Evolutionary conservation across 306 rosid species (phyloP).

Genomic region (Begonia fuchsioides): DNA sequence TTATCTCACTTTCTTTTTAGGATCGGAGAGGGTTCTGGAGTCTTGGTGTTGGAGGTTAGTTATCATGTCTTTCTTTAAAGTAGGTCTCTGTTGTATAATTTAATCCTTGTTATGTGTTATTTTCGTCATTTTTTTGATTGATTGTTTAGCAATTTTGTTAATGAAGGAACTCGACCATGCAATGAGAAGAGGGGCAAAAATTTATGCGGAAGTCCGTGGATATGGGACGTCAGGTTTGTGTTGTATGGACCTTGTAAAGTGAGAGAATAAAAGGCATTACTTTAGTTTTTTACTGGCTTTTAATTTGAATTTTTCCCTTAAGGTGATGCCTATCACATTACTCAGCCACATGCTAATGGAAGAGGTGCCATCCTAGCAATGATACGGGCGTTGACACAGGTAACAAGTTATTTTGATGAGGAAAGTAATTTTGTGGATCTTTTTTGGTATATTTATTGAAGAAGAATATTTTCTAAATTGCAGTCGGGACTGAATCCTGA

Average conservation of each 20-base stretch:
- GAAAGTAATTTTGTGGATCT: too few relatives aligned
- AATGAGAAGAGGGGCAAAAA: constrained; percentile 62
- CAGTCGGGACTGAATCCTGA: constrained; percentile 73
- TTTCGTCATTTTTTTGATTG: constrained; percentile 7
- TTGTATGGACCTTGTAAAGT: not conserved
- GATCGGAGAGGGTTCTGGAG: constrained; percentile 85
- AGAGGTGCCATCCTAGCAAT: constrained; percentile 91
- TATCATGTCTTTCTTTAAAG: not conserved
- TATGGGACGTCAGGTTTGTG: constrained; percentile 82
- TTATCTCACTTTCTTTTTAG: constrained; percentile 27
- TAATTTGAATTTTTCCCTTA: constrained; percentile 10
- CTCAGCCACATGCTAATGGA: constrained; percentile 83
- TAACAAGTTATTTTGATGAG: constrained; percentile 6
- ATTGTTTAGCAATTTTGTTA: constrained; percentile 6
- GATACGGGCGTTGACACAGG: constrained; percentile 80
- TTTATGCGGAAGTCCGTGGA: constrained; percentile 85
- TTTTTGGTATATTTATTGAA: not conserved
- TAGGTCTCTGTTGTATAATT: constrained; percentile 1
- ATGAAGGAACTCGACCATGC: constrained; percentile 87
- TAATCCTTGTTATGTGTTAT: too few relatives aligned
- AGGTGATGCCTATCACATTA: constrained; percentile 94
- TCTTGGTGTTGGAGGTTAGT: constrained; percentile 86
- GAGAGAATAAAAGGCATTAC: constrained; percentile 4
- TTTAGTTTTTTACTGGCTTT: constrained; percentile 11
- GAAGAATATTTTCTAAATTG: constrained; percentile 16